Evolutionary conservation across 352 stramenopile species (phyloP), one percentile per base, ranked within the genome.

Genomic region (Phytophthora multivora): DNA sequence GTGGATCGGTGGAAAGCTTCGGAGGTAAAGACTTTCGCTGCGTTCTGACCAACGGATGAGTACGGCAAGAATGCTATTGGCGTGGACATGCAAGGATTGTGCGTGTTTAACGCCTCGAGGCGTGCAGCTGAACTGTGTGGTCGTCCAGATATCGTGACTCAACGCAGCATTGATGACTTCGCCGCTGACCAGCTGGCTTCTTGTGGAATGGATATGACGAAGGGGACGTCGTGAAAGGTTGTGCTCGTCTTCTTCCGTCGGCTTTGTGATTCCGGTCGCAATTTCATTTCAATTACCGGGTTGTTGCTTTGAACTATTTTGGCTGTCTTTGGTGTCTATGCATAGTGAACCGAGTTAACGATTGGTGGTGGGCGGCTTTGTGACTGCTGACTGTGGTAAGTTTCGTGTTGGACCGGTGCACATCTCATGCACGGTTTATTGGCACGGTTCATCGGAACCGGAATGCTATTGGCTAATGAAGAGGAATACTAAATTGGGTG

Each of bases 241-340:
- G 10, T 59, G 0, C 35, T 18, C 4, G 35, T 40, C 12, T 40
- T 40, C 10, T 15, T 66, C 0, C 30, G 40, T 28, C 19, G 57
- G 0, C 38, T 57, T 18, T 43, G 43, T 9, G 45, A 67, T 51
- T 8, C 35, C 7, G 35, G 59, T 8, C 42, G 50, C 8, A 25
- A 59, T 7, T 60, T 66, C 13, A 42, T 55, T 60, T 66, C 13
- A 42, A 51, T 2, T 55, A 38, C 58, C 51, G 54, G 9, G 58
- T 49, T 3, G 51, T 54, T 4, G 30, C 10, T 12, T 43, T 43
- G 30, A n/a, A 55, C 15, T 61, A 56, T 23, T 56, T 47, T 9
- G 28, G 33, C 1, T 18, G 50, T 16, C 6, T 33, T 40, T 21
- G 50, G 3, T 9, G 6, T 31, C 26, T 31, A 31, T 31, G 33